Conservation (phyloP, 129 eudicot genomes). For the Heracleum sosnowskyi region DNA sequence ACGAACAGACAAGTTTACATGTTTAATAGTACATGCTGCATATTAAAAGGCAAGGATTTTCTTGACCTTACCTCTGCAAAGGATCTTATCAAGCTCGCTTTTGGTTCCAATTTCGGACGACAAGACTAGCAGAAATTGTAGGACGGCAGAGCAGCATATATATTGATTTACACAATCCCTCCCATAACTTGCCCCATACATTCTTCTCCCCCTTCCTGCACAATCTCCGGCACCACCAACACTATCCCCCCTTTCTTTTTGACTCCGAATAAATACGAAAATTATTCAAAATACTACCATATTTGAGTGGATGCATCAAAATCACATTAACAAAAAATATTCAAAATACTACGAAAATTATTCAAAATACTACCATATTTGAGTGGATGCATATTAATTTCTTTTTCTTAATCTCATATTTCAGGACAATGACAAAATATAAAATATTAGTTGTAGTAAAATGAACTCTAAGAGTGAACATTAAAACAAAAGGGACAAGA, state of each 20-base stretch:
- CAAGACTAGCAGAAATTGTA: conserved; percentile 34
- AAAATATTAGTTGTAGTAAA: neutral
- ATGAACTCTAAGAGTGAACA: neutral
- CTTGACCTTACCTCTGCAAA: conserved; percentile 35
- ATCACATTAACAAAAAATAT: too few relatives aligned
- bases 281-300: neutral
- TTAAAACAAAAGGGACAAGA: neutral
- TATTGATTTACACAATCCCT: conserved; percentile 34
- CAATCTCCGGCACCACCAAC: conserved; percentile 19
- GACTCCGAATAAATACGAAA: neutral
- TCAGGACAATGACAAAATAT: neutral
- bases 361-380: neutral
- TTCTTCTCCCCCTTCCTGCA: conserved; percentile 44
- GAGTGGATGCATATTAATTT: too few relatives aligned
- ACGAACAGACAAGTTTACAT: neutral
- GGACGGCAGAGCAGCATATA: conserved; percentile 26
- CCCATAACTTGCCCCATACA: conserved; percentile 61
- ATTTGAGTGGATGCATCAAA: neutral
- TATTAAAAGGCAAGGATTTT: conserved; percentile 6
- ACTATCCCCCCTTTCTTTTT: conserved; percentile 10
- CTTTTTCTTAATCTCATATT: too few relatives aligned
- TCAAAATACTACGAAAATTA: neutral
- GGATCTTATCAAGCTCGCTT: conserved; percentile 32
- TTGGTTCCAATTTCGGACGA: conserved; percentile 30
- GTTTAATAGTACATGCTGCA: neutral